A percentile compares a stretch with the other conserved stretches of the same genome.
Conservation (phyloP, 306 rosid species). For the Phaseolus lunatus region DNA sequence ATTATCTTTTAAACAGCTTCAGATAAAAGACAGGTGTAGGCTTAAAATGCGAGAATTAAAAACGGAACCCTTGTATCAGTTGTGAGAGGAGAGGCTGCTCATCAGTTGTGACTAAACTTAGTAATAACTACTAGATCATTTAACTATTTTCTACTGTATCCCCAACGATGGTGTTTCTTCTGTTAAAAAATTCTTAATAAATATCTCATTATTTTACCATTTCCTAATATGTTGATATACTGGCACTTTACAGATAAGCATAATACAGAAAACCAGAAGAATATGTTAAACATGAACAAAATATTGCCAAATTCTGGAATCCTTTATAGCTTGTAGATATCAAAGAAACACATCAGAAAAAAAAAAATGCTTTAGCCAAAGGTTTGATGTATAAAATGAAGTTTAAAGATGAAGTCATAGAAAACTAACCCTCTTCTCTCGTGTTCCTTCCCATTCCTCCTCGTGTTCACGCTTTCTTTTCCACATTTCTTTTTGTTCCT, state of each 20-base stretch:
- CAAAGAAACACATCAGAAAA: background rate
- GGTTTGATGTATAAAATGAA: slow-evolving; percentile 24
- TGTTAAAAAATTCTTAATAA: slow-evolving; percentile 1
- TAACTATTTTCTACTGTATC: background rate
- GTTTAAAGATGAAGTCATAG: slow-evolving; percentile 34
- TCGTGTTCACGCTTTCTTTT: slow-evolving; percentile 97
- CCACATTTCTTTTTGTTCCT: slow-evolving; percentile 97
- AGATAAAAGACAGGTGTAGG: background rate
- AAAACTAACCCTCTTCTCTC: slow-evolving; percentile 90
- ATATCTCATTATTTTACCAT: slow-evolving; percentile 3
- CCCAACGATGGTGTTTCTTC: slow-evolving; percentile 6
- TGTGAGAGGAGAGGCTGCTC: too few species aligned
- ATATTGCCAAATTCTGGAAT: slow-evolving; percentile 23
- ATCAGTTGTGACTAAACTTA: background rate
- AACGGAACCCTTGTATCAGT: background rate
- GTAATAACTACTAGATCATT: background rate
- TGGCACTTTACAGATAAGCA: background rate
- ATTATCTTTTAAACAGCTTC: background rate
- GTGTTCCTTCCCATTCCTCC: slow-evolving; percentile 99
- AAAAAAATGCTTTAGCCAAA: background rate
- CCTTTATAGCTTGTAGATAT: slow-evolving; percentile 10
- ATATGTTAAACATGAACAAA: slow-evolving; percentile 5
- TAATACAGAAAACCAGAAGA: background rate
- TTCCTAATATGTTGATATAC: slow-evolving; percentile 1
- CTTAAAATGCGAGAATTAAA: background rate